Conservation (phyloP, 768 basidiomycete species). For the Pulveroboletus sp. region DNA sequence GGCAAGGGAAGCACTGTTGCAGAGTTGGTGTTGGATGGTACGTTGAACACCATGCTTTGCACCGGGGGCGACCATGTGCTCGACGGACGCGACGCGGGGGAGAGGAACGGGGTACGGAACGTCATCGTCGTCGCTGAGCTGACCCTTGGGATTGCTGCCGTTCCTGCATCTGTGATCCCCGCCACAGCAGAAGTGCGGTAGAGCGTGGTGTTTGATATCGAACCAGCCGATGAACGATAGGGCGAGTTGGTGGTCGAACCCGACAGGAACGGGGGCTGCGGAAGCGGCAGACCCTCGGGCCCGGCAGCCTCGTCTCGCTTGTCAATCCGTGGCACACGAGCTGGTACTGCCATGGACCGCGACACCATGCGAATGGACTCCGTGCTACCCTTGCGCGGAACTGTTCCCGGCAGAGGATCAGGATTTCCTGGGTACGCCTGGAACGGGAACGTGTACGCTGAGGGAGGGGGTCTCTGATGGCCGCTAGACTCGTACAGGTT, state of each 20-base stretch:
- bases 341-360: conserved; percentile 23
- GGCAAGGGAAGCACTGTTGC: conserved; percentile 38
- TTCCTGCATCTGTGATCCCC: conserved; percentile 8
- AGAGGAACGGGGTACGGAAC: conserved; percentile 69
- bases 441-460: conserved; percentile 48
- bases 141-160: conserved; percentile 36
- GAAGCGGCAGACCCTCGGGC: conserved; percentile 32
- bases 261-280: conserved; percentile 47
- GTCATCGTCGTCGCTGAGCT: conserved; percentile 39
- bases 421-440: conserved; percentile 66
- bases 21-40: conserved; percentile 28
- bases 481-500: conserved; percentile 6
- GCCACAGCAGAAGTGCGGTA: conserved; percentile 31
- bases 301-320: conserved; percentile 12
- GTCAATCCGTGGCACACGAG: conserved; percentile 20
- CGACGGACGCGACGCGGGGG: conserved; percentile 65
- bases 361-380: conserved; percentile 35
- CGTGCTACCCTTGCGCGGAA: conserved; percentile 43
- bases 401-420: conserved; percentile 49
- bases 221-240: conserved; percentile 34
- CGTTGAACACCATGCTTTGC: conserved; percentile 29
- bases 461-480: conserved; percentile 35
- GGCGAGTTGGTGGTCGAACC: conserved; percentile 33
- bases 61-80: conserved; percentile 62
- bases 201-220: conserved; percentile 23